Base-by-base conservation (phyloP, 495 filamentous ascomycete genomes). In the Acidomyces sp. region DNA sequence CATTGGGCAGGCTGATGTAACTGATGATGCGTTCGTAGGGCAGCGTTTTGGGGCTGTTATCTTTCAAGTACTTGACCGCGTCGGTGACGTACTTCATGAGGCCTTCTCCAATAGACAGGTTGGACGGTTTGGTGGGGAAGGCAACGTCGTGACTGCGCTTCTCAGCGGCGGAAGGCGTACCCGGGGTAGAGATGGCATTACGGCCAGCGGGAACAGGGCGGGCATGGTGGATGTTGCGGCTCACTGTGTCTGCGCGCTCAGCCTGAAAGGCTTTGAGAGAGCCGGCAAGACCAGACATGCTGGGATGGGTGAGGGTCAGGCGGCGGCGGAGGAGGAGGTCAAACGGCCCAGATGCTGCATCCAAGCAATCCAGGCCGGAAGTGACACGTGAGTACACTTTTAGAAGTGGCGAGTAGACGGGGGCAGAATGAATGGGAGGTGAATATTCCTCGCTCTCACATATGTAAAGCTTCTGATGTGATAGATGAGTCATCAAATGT, bases 51-150 rank as follows among this genome's bases (percentile, higher is more conserved):
- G 26, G 24, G 45, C 71, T 71, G 59, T 86, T 87, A 39, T 66
- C 63, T 55, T 90, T 90, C 54, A 97, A 78, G 56, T 82, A 81
- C 7, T 82, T 71, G 57, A 93, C 76, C 4, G 82, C 81, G 58
- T 84, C 90, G 41, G 75, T 67, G 41, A 95, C 74, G 50, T 93
- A 78, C 6, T 83, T 87, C 68, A 83, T 78, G 56, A 87, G 75
- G 56, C 83, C 76, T 34, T 70, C 69, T 46, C 84, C 85, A 12
- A 11, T 12, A 21, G 70, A 9, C 10, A 19, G 23, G 26, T 24
- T n/a, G 5, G 37, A 15, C 6, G 1, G 16, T 17, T 28, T 13
- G 6, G 18, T 10, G 11, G 32, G 6, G 37, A 46, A 46, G 43
- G 43, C 62, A 37, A 62, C 59, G 16, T 55, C 53, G 46, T 71